phyloP scores from a whole-genome alignment of 306 rosid species.

The Betula pendula region DNA sequence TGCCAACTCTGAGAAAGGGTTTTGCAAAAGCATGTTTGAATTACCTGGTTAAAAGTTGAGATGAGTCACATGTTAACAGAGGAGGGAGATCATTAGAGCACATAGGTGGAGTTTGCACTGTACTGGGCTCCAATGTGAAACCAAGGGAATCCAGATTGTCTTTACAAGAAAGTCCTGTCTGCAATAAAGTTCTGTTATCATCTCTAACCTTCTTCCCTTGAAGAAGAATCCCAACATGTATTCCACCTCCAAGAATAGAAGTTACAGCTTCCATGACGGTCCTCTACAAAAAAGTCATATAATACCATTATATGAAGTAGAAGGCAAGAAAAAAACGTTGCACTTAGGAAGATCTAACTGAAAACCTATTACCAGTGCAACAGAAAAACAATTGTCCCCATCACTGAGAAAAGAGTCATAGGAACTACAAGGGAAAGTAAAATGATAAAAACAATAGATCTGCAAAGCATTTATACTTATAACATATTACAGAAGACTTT shows the following conservation, averaged over 20 bases:
- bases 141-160: slow-evolving; percentile 69
- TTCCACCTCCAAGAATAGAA: slow-evolving; percentile 67
- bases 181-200: slow-evolving; percentile 71
- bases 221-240: slow-evolving; percentile 67
- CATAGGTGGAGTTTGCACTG: slow-evolving; percentile 42
- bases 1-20: slow-evolving; percentile 11
- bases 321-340: neutral
- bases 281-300: slow-evolving; percentile 48
- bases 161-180: slow-evolving; percentile 76
- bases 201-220: slow-evolving; percentile 80
- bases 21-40: slow-evolving; percentile 15
- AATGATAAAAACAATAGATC: neutral
- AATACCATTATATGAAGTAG: neutral
- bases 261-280: slow-evolving; percentile 78
- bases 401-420: neutral
- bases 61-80: slow-evolving; percentile 39
- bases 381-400: slow-evolving; percentile 9
- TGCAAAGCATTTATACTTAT: neutral
- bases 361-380: slow-evolving; percentile 11
- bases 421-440: neutral
- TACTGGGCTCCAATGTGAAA: slow-evolving; percentile 74
- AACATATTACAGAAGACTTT: neutral
- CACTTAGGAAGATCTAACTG: slow-evolving; percentile 7
- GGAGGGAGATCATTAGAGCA: slow-evolving; percentile 49
- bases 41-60: slow-evolving; percentile 55